phyloP scores from a whole-genome alignment of 2,329 filamentous ascomycete species.

The Colletotrichum gigasporum region DNA sequence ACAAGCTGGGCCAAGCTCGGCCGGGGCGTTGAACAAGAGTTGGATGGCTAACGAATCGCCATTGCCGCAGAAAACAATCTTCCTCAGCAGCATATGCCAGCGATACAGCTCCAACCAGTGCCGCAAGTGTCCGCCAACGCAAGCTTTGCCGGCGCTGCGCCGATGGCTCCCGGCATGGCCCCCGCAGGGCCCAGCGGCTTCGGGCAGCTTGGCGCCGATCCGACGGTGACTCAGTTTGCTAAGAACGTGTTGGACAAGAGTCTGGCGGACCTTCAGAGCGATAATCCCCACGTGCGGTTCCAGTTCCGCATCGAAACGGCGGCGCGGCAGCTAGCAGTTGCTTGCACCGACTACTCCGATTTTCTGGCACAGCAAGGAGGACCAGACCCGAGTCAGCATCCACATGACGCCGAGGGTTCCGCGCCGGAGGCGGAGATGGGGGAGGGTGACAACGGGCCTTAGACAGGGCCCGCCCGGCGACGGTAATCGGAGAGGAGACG shows the following conservation, averaged over 20 bases:
- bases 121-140: constrained; percentile 40
- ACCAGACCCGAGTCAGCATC: constrained; percentile 37
- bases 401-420: constrained; percentile 28
- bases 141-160: constrained; percentile 41
- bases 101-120: constrained; percentile 40
- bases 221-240: constrained; percentile 37
- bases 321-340: constrained; percentile 63
- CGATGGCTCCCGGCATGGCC: constrained; percentile 36
- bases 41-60: background rate
- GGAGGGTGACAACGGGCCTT: constrained; percentile 31
- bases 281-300: constrained; percentile 54
- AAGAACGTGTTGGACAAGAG: constrained; percentile 55
- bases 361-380: constrained; percentile 42
- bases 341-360: constrained; percentile 62
- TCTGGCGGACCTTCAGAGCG: constrained; percentile 54
- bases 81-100: constrained; percentile 47
- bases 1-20: background rate
- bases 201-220: constrained; percentile 22
- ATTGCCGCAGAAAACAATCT: constrained; percentile 54
- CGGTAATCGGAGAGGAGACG: too few species aligned
- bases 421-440: constrained; percentile 28
- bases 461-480: background rate
- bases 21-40: too few species aligned
- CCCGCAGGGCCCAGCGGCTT: constrained; percentile 37
- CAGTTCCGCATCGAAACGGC: constrained; percentile 63